Base-by-base conservation (phyloP, 345 rosid species). In the Punica granatum region DNA sequence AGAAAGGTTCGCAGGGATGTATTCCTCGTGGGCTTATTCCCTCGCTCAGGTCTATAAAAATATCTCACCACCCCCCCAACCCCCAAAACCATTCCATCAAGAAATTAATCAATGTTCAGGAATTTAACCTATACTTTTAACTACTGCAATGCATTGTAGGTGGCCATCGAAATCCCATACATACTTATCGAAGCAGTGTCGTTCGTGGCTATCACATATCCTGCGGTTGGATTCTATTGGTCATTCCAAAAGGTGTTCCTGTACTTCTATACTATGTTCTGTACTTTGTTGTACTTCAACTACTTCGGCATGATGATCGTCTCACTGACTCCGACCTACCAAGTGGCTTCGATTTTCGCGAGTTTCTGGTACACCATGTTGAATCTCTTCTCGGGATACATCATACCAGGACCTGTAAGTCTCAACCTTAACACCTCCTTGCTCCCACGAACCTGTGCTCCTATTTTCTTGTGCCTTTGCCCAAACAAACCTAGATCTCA, bases 1-100 rank as follows among this genome's bases (percentile, higher is more conserved):
- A 3, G 91, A 90, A 77, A 83, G 82, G 63, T 85, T 85, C 64
- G 78, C 88, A 0, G n/a, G n/a, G n/a, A n/a, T n/a, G n/a, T n/a
- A n/a, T n/a, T n/a, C n/a, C n/a, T n/a, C n/a, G n/a, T n/a, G 66
- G 84, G 79, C 88, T 8, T 83, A 83, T 74, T 76, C 90, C 42
- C 66, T 79, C 49, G 77, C 92, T 67, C 87, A 89, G 87, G 96
- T 89, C 23, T 7, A 7, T 54, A 31, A n/a, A 9, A 18, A 7
- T 13, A n/a, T n/a, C n/a, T n/a, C n/a, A n/a, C n/a, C n/a, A n/a
- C n/a, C n/a, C n/a, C n/a, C n/a, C 15, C 6, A n/a, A 49, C 30
- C 34, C 13, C 15, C 10, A 12, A 35, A 0, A 33, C 26, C 39
- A 9, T 49, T 32, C 31, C 4, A 21, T 23, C 58, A 74, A 69